These are phyloP conservation scores for Piper longum DNA, from an alignment of 164 flowering plant genomes.

Conservation along the genomic window DNA sequence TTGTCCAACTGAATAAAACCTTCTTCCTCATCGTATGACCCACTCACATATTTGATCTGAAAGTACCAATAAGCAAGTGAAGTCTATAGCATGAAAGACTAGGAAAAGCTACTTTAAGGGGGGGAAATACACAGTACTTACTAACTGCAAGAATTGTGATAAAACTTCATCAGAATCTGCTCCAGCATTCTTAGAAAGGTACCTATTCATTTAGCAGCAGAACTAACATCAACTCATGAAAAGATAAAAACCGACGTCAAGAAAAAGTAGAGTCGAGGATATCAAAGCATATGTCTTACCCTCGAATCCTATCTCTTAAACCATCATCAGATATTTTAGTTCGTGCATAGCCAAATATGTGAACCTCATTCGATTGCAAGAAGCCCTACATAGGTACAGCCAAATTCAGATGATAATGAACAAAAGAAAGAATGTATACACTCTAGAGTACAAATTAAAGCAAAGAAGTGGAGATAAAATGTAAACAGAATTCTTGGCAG, in stretches of 20 bases:
- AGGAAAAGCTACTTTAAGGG: constrained; percentile 17
- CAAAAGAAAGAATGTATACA: background rate
- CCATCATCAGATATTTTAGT: constrained; percentile 72
- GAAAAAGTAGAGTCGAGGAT: background rate
- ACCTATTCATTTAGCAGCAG: constrained; percentile 26
- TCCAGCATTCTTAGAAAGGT: constrained; percentile 36
- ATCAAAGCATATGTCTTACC: constrained; percentile 29
- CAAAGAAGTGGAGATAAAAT: no score
- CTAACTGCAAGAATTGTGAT: constrained; percentile 67
- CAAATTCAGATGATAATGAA: constrained; percentile 3
- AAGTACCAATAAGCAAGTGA: constrained; percentile 1
- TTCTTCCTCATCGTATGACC: constrained; percentile 69
- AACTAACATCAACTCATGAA: background rate
- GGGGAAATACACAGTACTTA: constrained; percentile 11
- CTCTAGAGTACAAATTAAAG: no score
- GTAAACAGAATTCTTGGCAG: background rate
- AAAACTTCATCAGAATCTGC: constrained; percentile 42
- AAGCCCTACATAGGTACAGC: constrained; percentile 47
- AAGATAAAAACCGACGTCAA: background rate
- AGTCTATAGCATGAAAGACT: constrained; percentile 11
- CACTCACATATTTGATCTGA: constrained; percentile 87
- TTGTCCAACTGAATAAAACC: constrained; percentile 66
- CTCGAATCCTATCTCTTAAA: constrained; percentile 58
- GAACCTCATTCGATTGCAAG: constrained; percentile 58
- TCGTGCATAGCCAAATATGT: constrained; percentile 95